These are phyloP conservation scores for Zasmidium cellare DNA, from an alignment of 2,329 filamentous ascomycete genomes.

Conservation along the genomic window DNA sequence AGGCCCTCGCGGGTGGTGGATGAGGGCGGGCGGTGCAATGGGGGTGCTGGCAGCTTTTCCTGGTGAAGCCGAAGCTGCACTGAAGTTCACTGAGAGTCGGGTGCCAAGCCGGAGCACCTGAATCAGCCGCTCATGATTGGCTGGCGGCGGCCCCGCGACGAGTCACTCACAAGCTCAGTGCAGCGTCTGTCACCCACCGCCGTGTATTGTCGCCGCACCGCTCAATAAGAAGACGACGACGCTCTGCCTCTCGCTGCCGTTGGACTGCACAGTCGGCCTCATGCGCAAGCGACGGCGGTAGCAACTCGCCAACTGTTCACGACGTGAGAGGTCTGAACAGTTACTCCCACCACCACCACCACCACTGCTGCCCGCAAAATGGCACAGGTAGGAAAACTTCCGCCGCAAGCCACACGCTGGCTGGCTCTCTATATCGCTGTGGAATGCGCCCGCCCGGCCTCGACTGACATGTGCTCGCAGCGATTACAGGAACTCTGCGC, in stretches of 20 bases:
- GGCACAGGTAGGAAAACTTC: constrained; percentile 3
- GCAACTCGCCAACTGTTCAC: constrained; percentile 31
- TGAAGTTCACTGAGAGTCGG: neutral
- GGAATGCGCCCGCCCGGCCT: constrained; percentile 9
- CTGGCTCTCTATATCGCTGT: neutral
- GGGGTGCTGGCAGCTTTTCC: constrained; percentile 2
- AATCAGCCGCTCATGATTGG: too few species aligned
- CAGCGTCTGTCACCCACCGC: neutral
- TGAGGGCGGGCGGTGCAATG: constrained; percentile 19
- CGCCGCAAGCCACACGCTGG: neutral
- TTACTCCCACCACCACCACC: constrained; percentile 19
- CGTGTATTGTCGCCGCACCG: neutral
- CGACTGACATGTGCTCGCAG: constrained; percentile 52
- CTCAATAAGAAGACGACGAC: neutral
- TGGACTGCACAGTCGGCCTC: neutral
- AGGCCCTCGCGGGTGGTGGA: constrained; percentile 26
- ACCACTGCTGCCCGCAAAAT: too few species aligned
- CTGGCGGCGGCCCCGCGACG: too few species aligned
- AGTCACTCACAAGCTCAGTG: too few species aligned
- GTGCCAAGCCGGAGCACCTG: neutral
- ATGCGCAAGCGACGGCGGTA: constrained; percentile 34
- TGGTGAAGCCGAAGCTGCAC: neutral
- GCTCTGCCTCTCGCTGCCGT: neutral
- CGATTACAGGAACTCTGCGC: constrained; percentile 82
- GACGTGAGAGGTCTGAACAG: constrained; percentile 40